These are phyloP conservation scores for Exophiala calicioides DNA, from an alignment of 2,329 filamentous ascomycete species.

Conservation along the genomic window DNA sequence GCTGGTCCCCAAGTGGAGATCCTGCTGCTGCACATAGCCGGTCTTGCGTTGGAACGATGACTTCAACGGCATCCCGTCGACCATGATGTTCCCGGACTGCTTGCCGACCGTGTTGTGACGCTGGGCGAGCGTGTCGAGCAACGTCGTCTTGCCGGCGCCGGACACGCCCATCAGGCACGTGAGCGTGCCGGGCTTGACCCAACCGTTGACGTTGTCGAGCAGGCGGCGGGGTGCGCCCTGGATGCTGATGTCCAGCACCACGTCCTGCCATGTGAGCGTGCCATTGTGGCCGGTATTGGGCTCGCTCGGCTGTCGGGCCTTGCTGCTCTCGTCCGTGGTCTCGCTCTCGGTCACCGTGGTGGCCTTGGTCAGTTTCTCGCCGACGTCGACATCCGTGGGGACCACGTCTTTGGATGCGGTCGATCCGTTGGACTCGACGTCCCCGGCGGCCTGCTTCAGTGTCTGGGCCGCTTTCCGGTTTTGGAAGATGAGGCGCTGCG, in stretches of 20 bases:
- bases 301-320: conserved; percentile 7
- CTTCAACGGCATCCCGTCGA: conserved; percentile 60
- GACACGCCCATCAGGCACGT: conserved; percentile 63
- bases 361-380: conserved; percentile 29
- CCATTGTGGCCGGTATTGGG: conserved; percentile 31
- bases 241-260: conserved; percentile 56
- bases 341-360: conserved; percentile 40
- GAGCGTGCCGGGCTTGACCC: conserved; percentile 57
- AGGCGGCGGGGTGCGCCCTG: conserved; percentile 53
- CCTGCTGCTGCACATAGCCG: conserved; percentile 69
- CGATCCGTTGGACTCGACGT: conserved; percentile 27
- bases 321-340: conserved; percentile 26
- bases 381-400: neutral
- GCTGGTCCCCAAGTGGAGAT: conserved; percentile 64
- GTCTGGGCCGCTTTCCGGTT: conserved; percentile 22
- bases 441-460: neutral
- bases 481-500: conserved; percentile 69
- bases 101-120: conserved; percentile 57
- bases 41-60: conserved; percentile 64
- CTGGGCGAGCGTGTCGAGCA: conserved; percentile 59
- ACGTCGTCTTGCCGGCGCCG: conserved; percentile 62
- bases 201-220: conserved; percentile 56
- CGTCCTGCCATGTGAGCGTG: conserved; percentile 55
- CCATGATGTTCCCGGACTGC: conserved; percentile 65
- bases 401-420: neutral